Percentiles rank a stretch among this genome's conserved stretches.
phyloP scores from a whole-genome alignment of 495 filamentous ascomycete species.

The Aspergillus biplanus region DNA sequence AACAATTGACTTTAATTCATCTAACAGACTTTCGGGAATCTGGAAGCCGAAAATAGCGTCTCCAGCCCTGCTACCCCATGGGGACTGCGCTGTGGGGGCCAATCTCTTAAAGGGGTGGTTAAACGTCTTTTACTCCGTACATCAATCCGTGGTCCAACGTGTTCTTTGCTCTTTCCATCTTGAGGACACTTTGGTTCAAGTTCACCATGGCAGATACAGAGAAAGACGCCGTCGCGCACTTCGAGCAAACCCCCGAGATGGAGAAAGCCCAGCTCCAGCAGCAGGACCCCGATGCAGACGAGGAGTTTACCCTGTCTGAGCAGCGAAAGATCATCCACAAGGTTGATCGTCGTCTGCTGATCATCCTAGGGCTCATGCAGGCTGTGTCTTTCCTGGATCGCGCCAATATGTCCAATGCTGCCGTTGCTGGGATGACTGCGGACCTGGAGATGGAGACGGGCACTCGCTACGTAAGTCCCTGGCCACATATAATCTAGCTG shows the following conservation, averaged over 20 bases:
- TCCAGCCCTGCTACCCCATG: background rate
- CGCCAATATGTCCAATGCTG: background rate
- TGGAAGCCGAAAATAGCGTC: background rate
- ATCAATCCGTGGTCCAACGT: background rate
- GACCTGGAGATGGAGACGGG: slow-evolving; percentile 47
- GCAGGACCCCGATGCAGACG: background rate
- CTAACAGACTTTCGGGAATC: background rate
- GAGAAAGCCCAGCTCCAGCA: background rate
- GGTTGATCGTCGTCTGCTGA: background rate
- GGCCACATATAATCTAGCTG: too few species aligned
- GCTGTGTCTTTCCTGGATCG: background rate
- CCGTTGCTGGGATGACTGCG: slow-evolving; percentile 38
- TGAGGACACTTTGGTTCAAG: too few species aligned
- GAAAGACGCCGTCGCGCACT: background rate
- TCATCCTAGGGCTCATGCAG: background rate
- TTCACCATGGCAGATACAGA: background rate
- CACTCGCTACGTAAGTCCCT: slow-evolving; percentile 25
- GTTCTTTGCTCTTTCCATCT: background rate
- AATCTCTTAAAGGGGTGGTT: background rate
- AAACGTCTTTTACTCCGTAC: too few species aligned
- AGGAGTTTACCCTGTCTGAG: background rate
- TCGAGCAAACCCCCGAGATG: background rate
- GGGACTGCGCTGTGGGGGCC: background rate
- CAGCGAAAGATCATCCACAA: background rate
- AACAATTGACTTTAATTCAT: background rate